Evolutionary conservation across 108 stramenopile species (phyloP).

Genomic region (Ochromonas danica): DNA sequence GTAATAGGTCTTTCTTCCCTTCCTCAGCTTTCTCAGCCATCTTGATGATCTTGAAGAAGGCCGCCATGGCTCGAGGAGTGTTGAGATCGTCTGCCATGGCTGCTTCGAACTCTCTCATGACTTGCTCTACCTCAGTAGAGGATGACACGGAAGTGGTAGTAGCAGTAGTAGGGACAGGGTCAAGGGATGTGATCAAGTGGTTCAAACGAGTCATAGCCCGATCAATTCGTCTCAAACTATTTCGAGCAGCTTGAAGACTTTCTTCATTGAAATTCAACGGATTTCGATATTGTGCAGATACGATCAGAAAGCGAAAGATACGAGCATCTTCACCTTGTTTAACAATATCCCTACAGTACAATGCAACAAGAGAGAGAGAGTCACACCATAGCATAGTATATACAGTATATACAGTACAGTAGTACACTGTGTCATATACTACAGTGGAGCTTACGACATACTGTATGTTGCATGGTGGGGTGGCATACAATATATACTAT

Average conservation of each 20-base stretch:
- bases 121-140: conserved; percentile 36
- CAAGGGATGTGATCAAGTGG: background rate
- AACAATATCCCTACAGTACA: background rate
- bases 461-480: too few relatives aligned
- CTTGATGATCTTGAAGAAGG: conserved; percentile 67
- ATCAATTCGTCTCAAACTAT: conserved; percentile 17
- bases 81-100: conserved; percentile 89
- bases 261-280: conserved; percentile 19
- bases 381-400: background rate
- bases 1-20: background rate
- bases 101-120: conserved; percentile 61
- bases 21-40: background rate
- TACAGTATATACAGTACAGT: background rate
- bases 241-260: background rate
- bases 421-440: background rate
- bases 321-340: background rate
- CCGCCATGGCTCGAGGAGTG: conserved; percentile 72
- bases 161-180: too few relatives aligned
- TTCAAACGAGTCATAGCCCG: background rate
- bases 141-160: too few relatives aligned
- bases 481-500: too few relatives aligned
- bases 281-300: conserved; percentile 20
- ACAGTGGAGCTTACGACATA: too few relatives aligned
- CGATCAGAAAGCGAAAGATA: background rate
- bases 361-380: background rate